Percentiles rank a stretch among this genome's conserved stretches.
Conservation (phyloP, 1,139 yeast genomes). For the Suhomyces chickasaworum region DNA sequence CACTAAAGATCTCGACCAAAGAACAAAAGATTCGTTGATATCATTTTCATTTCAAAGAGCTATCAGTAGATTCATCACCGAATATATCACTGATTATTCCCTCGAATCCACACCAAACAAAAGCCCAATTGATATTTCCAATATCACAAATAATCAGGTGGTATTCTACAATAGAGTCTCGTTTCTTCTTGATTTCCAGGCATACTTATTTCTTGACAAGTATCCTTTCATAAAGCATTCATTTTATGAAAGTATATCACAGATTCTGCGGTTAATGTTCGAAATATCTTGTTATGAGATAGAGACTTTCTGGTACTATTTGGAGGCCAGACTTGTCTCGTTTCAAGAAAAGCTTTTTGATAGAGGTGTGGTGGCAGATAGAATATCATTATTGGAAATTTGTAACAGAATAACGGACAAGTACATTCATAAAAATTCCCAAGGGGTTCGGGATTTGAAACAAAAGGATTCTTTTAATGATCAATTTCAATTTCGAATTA, state of each 20-base stretch:
- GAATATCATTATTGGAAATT: conserved; percentile 43
- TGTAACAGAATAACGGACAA: conserved; percentile 44
- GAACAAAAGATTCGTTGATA: conserved; percentile 22
- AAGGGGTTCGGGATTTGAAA: conserved; percentile 31
- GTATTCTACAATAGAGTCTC: conserved; percentile 22
- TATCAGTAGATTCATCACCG: conserved; percentile 12
- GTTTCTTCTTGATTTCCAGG: conserved; percentile 28
- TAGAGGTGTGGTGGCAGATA: conserved; percentile 32
- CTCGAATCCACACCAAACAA: not conserved
- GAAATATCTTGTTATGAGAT: conserved; percentile 25
- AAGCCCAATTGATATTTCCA: not conserved
- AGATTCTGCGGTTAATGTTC: conserved; percentile 25
- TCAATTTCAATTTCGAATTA: conserved; percentile 37
- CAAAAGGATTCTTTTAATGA: conserved; percentile 46
- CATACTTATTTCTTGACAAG: conserved; percentile 19
- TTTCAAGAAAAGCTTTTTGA: conserved; percentile 31
- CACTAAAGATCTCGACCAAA: conserved; percentile 23
- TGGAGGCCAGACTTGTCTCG: conserved; percentile 34
- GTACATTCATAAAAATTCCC: conserved; percentile 21
- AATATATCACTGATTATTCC: conserved; percentile 8
- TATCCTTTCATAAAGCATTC: conserved; percentile 23
- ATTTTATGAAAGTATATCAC: conserved; percentile 28
- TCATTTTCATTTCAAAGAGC: conserved; percentile 24
- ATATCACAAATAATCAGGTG: not conserved
- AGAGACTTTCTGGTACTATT: conserved; percentile 38